A percentile compares a stretch with the other conserved stretches of the same genome.
These are phyloP conservation scores for Calamus simplicifolius DNA, from an alignment of 176 grass and related monocot genomes.

Conservation along the genomic window DNA sequence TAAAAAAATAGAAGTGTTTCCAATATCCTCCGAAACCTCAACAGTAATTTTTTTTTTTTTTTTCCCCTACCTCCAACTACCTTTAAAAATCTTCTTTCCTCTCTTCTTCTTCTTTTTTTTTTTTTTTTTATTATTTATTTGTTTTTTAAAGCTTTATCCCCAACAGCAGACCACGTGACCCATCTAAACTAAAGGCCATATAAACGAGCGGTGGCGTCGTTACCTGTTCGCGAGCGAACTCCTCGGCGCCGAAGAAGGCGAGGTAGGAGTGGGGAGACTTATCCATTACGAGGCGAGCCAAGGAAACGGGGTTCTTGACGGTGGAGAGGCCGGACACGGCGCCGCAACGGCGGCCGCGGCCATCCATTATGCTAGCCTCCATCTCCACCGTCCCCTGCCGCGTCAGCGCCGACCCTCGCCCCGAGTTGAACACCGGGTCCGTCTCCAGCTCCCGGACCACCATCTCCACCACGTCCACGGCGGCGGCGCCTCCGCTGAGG, in stretches of 20 bases:
- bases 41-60: too few relatives aligned
- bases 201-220: not conserved
- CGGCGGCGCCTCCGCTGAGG: not conserved
- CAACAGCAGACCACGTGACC: too few relatives aligned
- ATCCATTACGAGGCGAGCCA: slow-evolving; percentile 20
- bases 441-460: slow-evolving; percentile 17
- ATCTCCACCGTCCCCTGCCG: slow-evolving; percentile 15
- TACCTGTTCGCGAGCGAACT: slow-evolving; percentile 17
- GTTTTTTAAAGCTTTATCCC: too few relatives aligned
- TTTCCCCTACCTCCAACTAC: too few relatives aligned
- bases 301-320: slow-evolving; percentile 21
- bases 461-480: slow-evolving; percentile 22
- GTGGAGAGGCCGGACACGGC: slow-evolving; percentile 16
- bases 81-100: too few relatives aligned
- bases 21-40: too few relatives aligned
- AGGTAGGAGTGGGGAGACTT: slow-evolving; percentile 20
- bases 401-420: slow-evolving; percentile 17
- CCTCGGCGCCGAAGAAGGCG: slow-evolving; percentile 20
- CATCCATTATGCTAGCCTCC: slow-evolving; percentile 24
- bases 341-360: slow-evolving; percentile 16
- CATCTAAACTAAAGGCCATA: too few relatives aligned
- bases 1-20: too few relatives aligned
- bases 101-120: too few relatives aligned
- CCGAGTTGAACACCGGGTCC: slow-evolving; percentile 22
- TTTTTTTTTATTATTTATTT: too few relatives aligned